Conservation (phyloP, 2,329 filamentous ascomycete species). For the Alternaria panax region DNA sequence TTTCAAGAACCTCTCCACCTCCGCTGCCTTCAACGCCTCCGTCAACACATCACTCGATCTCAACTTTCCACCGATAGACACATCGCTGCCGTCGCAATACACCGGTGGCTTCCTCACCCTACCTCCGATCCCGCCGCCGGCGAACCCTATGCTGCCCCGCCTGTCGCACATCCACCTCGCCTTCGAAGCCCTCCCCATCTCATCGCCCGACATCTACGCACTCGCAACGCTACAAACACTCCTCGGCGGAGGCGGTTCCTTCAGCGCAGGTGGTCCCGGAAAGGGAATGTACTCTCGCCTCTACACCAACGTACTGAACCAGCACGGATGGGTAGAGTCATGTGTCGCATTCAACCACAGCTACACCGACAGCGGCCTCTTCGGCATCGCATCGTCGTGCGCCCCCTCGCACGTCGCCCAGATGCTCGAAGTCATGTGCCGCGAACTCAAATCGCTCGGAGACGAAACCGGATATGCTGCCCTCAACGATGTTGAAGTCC, state of each 20-base stretch:
- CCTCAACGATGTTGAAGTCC: conserved; percentile 79
- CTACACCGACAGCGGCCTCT: conserved; percentile 94
- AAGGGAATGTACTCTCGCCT: conserved; percentile 99
- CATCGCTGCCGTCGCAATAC: conserved; percentile 76
- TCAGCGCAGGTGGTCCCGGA: conserved; percentile 93
- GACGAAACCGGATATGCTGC: conserved; percentile 76
- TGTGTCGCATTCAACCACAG: conserved; percentile 97
- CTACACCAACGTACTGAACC: conserved; percentile 97
- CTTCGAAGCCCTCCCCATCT: conserved; percentile 92
- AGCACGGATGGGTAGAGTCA: conserved; percentile 95
- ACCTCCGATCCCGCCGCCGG: conserved; percentile 77
- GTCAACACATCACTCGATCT: conserved; percentile 57
- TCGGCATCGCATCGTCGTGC: conserved; percentile 90
- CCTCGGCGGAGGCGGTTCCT: conserved; percentile 93
- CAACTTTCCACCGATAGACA: conserved; percentile 59
- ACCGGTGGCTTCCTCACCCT: conserved; percentile 92
- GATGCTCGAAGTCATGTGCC: conserved; percentile 96
- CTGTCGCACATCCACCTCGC: conserved; percentile 94
- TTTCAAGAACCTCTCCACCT: conserved; percentile 85
- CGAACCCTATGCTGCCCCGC: conserved; percentile 77
- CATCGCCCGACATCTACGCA: conserved; percentile 91
- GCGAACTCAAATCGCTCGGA: conserved; percentile 81
- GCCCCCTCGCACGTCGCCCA: conserved; percentile 76
- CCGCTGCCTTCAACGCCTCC: conserved; percentile 68
- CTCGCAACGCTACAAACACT: conserved; percentile 94